A percentile compares a stretch with the other conserved stretches of the same genome.
Conservation (phyloP, 805 yeast species). For the Candida tallmaniae region DNA sequence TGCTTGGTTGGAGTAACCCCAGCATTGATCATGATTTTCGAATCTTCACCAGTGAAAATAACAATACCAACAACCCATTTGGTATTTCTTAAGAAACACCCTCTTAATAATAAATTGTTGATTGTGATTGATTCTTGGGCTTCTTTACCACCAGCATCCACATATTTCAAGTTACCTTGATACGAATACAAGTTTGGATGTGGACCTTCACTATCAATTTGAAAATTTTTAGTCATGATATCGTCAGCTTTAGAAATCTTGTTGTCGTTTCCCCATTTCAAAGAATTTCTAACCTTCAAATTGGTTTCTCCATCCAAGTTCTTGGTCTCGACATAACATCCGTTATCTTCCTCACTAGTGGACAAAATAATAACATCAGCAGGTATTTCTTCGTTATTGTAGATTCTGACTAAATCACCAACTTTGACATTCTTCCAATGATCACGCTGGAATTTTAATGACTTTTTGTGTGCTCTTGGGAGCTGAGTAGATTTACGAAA, state of each 20-base stretch:
- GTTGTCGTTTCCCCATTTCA: constrained; percentile 54
- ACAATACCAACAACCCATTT: constrained; percentile 81
- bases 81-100: constrained; percentile 74
- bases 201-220: constrained; percentile 82
- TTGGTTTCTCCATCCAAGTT: constrained; percentile 51
- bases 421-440: constrained; percentile 72
- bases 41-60: constrained; percentile 70
- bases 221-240: constrained; percentile 42
- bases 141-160: constrained; percentile 9
- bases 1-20: constrained; percentile 76
- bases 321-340: constrained; percentile 56
- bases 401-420: constrained; percentile 66
- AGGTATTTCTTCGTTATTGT: constrained; percentile 71
- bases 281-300: constrained; percentile 69
- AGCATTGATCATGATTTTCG: constrained; percentile 77
- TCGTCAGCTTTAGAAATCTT: constrained; percentile 37
- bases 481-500: constrained; percentile 8
- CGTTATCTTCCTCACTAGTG: constrained; percentile 66
- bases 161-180: constrained; percentile 56
- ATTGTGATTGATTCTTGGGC: constrained; percentile 64
- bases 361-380: constrained; percentile 68
- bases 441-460: constrained; percentile 27
- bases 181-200: constrained; percentile 73
- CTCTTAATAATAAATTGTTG: constrained; percentile 67
- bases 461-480: constrained; percentile 11